Base-by-base conservation (phyloP, 345 rosid genomes). In the Eucalyptus erythrocorys region DNA sequence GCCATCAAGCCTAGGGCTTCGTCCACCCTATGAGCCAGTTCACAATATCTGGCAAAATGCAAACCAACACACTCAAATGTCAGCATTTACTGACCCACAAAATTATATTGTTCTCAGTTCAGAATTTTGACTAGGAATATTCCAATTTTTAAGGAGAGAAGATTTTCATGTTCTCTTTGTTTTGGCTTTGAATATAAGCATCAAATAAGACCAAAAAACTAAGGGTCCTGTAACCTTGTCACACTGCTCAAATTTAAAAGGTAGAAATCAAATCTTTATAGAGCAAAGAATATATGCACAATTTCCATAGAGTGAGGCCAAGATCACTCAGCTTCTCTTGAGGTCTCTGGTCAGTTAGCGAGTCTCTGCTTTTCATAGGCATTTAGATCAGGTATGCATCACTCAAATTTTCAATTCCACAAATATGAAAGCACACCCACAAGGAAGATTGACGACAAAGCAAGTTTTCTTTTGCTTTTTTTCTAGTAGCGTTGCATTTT, bases 1-100 rank as follows among this genome's bases (percentile, higher is more conserved):
- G 86, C 92, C 93, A 92, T 92, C 84, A 92, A 92, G 43, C 92
- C 91, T 51, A 92, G 84, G 85, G 92, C 90, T 87, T 92, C 93
- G 6, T 92, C 93, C 51, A 92, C 93, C 59, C 92, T 86, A 68
- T 88, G 90, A 89, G 93, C 93, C 87, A 92, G 89, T 92, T 91
- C 93, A 13, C 88, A 89, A 47, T 92, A 92, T 85, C 93, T 92
- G 51, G 32, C 4, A 61, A 61, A 61, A 61, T 61, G 34, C 21
- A 32, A n/a, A n/a, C 76, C 76, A 7, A n/a, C 76, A n/a, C 15
- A 66, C 40, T 66, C 76, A n/a, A n/a, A n/a, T 14, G 76, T n/a
- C 40, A 66, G 21, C 21, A 66, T 66, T n/a, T 15, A n/a, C 40
- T 4, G 21, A 66, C 76, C 21, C 40, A 4, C 10, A n/a, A 66